Evolutionary conservation across 345 rosid species (phyloP).

Genomic region (Citrus sp.): DNA sequence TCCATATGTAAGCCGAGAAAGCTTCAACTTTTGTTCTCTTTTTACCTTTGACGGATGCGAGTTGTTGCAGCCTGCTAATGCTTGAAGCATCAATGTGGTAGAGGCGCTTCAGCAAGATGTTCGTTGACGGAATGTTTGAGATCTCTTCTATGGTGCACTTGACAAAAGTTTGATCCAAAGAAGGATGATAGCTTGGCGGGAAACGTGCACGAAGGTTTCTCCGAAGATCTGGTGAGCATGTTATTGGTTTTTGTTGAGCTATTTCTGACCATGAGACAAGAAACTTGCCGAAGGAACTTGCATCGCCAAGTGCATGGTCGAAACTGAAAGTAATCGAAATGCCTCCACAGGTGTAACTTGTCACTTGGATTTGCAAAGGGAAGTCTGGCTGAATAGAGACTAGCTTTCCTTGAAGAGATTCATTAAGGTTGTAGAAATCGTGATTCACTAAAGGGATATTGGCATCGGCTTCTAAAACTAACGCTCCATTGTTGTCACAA

Average conservation of each 20-base stretch:
- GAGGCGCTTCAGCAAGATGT: conserved; percentile 59
- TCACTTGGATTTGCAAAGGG: conserved; percentile 61
- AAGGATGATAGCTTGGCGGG: conserved; percentile 55
- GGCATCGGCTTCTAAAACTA: conserved; percentile 6
- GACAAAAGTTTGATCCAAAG: conserved; percentile 45
- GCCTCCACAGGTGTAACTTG: conserved; percentile 60
- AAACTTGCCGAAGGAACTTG: conserved; percentile 62
- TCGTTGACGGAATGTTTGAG: conserved; percentile 41
- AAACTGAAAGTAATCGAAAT: conserved; percentile 68
- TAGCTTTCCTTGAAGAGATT: conserved; percentile 48
- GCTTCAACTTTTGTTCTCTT: conserved; percentile 78
- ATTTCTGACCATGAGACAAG: conserved; percentile 67
- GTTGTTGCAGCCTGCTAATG: conserved; percentile 49
- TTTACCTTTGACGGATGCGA: conserved; percentile 43
- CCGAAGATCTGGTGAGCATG: conserved; percentile 63
- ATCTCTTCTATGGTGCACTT: conserved; percentile 73
- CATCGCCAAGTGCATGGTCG: conserved; percentile 87
- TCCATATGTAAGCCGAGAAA: conserved; percentile 85
- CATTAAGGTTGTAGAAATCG: conserved; percentile 38
- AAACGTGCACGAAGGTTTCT: conserved; percentile 56
- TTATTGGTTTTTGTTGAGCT: conserved; percentile 49
- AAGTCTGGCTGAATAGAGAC: conserved; percentile 40
- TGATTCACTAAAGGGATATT: conserved; percentile 13
- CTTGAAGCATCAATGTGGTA: conserved; percentile 53
- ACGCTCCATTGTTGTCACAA: conserved; percentile 22